These are phyloP conservation scores for Aquanectria penicillioides DNA, from an alignment of 2,329 filamentous ascomycete species.

Conservation along the genomic window DNA sequence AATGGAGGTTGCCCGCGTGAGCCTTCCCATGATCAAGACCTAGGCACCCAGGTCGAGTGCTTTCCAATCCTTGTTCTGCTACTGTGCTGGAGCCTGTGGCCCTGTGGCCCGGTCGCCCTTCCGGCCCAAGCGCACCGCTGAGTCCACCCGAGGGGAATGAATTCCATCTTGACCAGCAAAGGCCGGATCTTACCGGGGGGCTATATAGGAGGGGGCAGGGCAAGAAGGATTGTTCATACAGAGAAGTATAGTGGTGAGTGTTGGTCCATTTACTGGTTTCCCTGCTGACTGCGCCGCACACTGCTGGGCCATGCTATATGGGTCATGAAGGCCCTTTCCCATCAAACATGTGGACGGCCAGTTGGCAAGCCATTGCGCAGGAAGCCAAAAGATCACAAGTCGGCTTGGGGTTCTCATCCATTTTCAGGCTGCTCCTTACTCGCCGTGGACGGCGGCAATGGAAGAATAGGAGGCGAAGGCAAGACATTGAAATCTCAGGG, in stretches of 20 bases:
- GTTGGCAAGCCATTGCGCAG: background rate
- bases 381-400: background rate
- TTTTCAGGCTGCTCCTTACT: no score
- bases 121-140: background rate
- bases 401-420: background rate
- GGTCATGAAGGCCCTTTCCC: no score
- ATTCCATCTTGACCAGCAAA: background rate
- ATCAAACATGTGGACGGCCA: no score
- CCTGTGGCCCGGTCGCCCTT: background rate
- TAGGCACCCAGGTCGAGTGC: no score
- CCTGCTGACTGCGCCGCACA: background rate
- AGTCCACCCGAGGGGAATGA: background rate
- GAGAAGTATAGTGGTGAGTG: no score
- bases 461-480: background rate
- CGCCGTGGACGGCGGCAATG: no score
- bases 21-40: conserved; percentile 15
- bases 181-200: background rate
- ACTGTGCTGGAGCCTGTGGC: background rate
- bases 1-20: conserved; percentile 3
- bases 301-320: no score
- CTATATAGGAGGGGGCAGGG: background rate
- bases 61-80: background rate
- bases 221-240: no score
- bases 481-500: background rate
- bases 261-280: background rate